Evolutionary conservation across 768 basidiomycete genomes (phyloP), one percentile per base, ranked within the genome.

Genomic region (Boletus eberwhitei): DNA sequence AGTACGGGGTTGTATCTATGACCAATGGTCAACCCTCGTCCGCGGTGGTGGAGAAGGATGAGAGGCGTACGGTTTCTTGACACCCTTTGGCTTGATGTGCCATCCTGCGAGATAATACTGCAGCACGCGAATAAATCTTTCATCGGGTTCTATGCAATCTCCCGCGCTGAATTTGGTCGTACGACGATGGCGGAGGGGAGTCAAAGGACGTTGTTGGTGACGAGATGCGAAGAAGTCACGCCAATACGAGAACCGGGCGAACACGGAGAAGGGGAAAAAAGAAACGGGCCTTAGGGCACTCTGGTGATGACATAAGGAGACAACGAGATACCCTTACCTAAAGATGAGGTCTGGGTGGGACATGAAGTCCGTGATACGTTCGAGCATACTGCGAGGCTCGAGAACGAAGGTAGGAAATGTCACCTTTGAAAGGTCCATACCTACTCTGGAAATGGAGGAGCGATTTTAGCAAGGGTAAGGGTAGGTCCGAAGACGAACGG

Each of bases 291-390:
- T 68, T 51, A 69, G 67, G 59, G 62, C 37, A 59, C 52, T 19
- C 22, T 52, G 59, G 43, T 14, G 49, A 54, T 45, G 55, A 65
- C 58, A 58, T 13, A n/a, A 57, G 45, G 50, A 52, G 34, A 47
- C 40, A 36, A 21, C 16, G 48, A 42, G 47, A 59, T 43, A 53
- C 59, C 77, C 89, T 73, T 72, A 85, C 93, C 92, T 91, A 74
- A 96, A 96, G 64, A 98, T 83, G 68, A 98, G 86, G 75, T 99
- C 95, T 31, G 97, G 94, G 73, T 98, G 97, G 53, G 93, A 88
- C 88, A 98, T 95, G 74, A 99, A 99, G 77, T 99, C 96, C 34
- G 97, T 98, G 64, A 99, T 96, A 61, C 97, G 86, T 76, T 99
- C 97, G 45, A 98, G 83, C 89, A 98, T 93, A 64, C 91, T 93